Percentiles rank a stretch among this genome's conserved stretches.
phyloP scores from a whole-genome alignment of 768 basidiomycete species.

The Tulasnella calospora region DNA sequence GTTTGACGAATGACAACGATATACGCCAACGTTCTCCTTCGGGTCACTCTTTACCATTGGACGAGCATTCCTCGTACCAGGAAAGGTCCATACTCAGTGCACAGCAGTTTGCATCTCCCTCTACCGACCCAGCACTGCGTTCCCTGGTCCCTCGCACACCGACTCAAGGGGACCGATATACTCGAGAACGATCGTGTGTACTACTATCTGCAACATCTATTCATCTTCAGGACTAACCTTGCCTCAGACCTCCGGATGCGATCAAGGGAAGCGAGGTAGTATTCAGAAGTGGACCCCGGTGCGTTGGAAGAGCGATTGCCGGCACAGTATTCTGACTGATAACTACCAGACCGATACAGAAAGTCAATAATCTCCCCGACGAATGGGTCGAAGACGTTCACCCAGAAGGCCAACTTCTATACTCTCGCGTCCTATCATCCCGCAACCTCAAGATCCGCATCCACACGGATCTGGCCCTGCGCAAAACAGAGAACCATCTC shows the following conservation, averaged over 20 bases:
- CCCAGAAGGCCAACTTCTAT: background rate
- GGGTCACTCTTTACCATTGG: background rate
- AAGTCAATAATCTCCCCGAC: background rate
- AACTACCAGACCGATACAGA: background rate
- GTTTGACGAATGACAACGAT: background rate
- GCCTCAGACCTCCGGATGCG: background rate
- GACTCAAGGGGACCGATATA: background rate
- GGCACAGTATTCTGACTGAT: background rate
- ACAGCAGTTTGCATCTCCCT: background rate
- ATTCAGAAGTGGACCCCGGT: background rate
- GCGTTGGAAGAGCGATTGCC: background rate
- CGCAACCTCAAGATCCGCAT: background rate
- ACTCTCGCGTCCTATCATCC: background rate
- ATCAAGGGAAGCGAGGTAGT: background rate
- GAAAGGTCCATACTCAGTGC: background rate
- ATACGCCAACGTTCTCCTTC: background rate
- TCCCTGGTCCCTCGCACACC: background rate
- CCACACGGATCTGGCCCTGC: background rate
- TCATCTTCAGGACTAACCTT: background rate
- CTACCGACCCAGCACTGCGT: background rate
- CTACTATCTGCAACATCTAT: background rate
- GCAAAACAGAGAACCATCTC: background rate
- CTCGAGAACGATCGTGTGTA: background rate
- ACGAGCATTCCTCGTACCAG: background rate
- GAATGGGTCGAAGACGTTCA: background rate